Conservation (phyloP, 805 yeast genomes). For the baker's yeast (Saccharomyces cerevisiae) region DNA sequence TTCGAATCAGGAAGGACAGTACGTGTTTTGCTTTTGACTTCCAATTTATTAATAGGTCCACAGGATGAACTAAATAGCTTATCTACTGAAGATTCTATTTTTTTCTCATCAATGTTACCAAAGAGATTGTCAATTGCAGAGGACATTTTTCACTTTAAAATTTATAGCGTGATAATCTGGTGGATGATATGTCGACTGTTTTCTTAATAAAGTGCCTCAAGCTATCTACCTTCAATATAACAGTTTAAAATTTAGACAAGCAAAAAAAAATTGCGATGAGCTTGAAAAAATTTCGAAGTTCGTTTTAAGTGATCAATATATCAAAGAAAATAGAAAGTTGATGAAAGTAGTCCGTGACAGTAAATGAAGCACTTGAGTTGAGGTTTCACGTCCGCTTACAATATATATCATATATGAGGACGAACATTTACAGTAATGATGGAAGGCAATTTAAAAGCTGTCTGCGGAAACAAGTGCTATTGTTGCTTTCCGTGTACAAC, state of each 20-base stretch:
- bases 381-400: background rate
- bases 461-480: background rate
- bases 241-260: background rate
- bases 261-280: background rate
- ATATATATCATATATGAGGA: background rate
- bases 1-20: slow-evolving; percentile 9
- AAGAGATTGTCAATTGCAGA: slow-evolving; percentile 30
- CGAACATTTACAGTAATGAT: background rate
- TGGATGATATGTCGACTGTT: background rate
- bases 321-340: too few species aligned
- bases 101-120: slow-evolving; percentile 24
- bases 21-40: slow-evolving; percentile 15
- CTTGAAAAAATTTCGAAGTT: background rate
- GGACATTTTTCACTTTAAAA: slow-evolving; percentile 1
- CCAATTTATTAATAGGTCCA: slow-evolving; percentile 38
- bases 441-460: background rate
- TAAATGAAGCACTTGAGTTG: background rate
- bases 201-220: background rate
- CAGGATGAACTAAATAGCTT: slow-evolving; percentile 34
- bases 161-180: background rate
- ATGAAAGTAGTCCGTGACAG: too few species aligned
- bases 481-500: background rate
- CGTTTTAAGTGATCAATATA: background rate
- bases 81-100: slow-evolving; percentile 28
- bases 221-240: background rate